A percentile compares a stretch with the other conserved stretches of the same genome.
Conservation (phyloP, 2,329 filamentous ascomycete genomes). For the Hymenoscyphus scutula region DNA sequence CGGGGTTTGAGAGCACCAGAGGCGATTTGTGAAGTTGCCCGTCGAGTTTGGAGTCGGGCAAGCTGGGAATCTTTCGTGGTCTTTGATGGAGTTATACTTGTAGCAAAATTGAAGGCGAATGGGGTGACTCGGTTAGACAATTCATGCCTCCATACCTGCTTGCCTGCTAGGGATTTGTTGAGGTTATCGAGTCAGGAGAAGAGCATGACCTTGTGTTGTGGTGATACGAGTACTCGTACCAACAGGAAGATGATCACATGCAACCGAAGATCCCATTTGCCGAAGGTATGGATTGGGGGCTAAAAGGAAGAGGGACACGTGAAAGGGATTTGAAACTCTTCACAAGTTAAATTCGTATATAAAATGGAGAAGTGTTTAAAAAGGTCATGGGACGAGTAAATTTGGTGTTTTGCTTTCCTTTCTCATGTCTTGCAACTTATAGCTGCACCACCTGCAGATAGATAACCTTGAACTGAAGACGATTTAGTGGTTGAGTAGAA, state of each 20-base stretch:
- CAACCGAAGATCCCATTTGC: background rate
- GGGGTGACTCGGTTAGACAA: too few species aligned
- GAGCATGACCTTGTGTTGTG: background rate
- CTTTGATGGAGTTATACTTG: background rate
- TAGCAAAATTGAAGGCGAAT: background rate
- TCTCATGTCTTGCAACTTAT: background rate
- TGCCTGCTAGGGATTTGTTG: background rate
- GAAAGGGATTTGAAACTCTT: background rate
- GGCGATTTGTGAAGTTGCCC: background rate
- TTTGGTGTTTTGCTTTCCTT: background rate
- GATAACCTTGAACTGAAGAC: background rate
- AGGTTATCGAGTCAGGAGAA: background rate
- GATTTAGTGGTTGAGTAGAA: background rate
- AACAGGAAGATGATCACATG: background rate
- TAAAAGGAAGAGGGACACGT: background rate
- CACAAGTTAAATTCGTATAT: background rate
- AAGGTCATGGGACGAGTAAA: background rate
- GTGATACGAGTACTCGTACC: background rate
- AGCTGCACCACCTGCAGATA: too few species aligned
- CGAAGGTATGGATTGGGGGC: background rate
- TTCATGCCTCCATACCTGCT: conserved; percentile 1
- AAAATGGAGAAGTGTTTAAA: background rate
- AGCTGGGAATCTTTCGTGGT: background rate
- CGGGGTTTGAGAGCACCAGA: conserved; percentile 1
- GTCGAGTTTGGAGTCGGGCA: background rate